These are phyloP conservation scores for Aspergillus ellipticus DNA, from an alignment of 495 filamentous ascomycete genomes.

Conservation along the genomic window DNA sequence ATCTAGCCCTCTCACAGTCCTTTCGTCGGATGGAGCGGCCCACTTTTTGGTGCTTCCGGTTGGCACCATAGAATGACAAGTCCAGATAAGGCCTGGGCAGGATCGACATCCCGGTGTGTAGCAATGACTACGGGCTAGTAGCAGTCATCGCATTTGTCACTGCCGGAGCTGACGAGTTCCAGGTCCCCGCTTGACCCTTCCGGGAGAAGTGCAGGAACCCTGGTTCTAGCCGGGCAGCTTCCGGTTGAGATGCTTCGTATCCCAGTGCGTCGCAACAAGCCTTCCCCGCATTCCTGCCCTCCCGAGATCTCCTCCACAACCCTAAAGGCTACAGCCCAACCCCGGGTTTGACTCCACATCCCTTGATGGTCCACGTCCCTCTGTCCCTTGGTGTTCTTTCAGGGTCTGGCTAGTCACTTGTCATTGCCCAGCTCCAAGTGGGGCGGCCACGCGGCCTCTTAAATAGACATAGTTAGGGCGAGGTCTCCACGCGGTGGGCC, in stretches of 20 bases:
- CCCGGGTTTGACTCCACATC: background rate
- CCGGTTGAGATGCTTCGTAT: too few relatives aligned
- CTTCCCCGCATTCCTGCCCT: background rate
- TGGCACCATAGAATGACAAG: background rate
- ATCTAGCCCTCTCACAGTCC: background rate
- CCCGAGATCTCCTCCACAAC: background rate
- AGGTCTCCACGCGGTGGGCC: too few relatives aligned
- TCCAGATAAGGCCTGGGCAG: background rate
- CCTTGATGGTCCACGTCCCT: background rate
- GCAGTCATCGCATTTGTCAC: background rate
- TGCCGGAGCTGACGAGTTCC: background rate
- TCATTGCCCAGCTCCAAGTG: background rate
- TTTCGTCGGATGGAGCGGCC: background rate
- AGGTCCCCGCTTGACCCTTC: background rate
- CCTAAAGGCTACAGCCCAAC: background rate
- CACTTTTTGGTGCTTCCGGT: background rate
- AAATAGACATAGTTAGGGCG: too few relatives aligned
- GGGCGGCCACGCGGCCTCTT: background rate
- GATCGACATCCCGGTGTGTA: too few relatives aligned
- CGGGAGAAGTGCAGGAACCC: background rate
- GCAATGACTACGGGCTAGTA: too few relatives aligned
- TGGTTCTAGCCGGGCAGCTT: too few relatives aligned
- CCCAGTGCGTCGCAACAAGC: too few relatives aligned
- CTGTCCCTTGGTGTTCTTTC: background rate
- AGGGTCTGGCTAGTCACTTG: too few relatives aligned